Conservation (phyloP, 2,329 filamentous ascomycete genomes). For the Sporothrix brunneoviolacea region DNA sequence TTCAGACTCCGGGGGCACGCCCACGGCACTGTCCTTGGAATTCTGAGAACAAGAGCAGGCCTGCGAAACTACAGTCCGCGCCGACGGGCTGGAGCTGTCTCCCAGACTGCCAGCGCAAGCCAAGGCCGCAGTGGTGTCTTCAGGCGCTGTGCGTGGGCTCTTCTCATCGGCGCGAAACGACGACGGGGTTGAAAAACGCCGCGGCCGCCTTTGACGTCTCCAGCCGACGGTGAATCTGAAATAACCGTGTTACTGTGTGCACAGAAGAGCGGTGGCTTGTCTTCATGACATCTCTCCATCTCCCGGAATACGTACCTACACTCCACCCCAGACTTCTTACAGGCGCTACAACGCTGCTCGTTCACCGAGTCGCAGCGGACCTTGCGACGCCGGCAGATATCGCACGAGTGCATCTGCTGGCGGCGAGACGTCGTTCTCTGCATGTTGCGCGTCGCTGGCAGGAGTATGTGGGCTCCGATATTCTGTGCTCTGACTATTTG, state of each 20-base stretch:
- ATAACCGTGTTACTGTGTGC: not conserved
- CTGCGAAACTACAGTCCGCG: not conserved
- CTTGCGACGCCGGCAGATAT: slow-evolving; percentile 13
- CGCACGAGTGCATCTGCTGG: slow-evolving; percentile 16
- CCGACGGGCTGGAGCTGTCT: not conserved
- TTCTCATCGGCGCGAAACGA: not conserved
- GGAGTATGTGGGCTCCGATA: too few relatives aligned
- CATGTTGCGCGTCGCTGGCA: too few relatives aligned
- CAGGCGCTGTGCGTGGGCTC: too few relatives aligned
- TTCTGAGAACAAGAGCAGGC: not conserved
- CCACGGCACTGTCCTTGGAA: not conserved
- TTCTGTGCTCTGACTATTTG: too few relatives aligned
- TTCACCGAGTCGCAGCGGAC: slow-evolving; percentile 11
- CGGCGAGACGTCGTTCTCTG: not conserved
- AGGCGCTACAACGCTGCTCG: slow-evolving; percentile 11
- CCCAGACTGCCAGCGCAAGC: too few relatives aligned
- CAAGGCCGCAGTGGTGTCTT: too few relatives aligned
- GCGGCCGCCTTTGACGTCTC: not conserved
- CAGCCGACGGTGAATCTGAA: slow-evolving; percentile 7
- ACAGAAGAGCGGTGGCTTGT: too few relatives aligned
- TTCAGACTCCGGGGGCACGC: slow-evolving; percentile 11
- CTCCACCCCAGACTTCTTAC: slow-evolving; percentile 1
- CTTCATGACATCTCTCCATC: too few relatives aligned
- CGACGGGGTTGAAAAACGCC: not conserved
- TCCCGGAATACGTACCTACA: slow-evolving; percentile 7